Base-by-base conservation (phyloP, 2,329 filamentous ascomycete genomes). In the Orbilia javanica region DNA sequence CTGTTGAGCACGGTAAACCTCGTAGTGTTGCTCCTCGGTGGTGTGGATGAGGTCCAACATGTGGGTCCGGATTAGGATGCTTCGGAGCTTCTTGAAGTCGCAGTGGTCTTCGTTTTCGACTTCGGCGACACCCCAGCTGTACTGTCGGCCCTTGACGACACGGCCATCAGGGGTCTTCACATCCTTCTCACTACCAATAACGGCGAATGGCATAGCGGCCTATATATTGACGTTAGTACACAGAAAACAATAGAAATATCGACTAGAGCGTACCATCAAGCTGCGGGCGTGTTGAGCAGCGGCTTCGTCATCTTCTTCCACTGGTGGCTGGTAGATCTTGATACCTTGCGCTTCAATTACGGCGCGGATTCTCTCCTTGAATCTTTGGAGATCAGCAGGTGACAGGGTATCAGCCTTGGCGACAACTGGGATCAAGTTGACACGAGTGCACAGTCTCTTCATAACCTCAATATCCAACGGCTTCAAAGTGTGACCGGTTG, bases 51-150 rank as follows among this genome's bases (percentile, higher is more conserved):
- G 92, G 85, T 99, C 96, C 83, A 99, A 90, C 96, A 99, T 99
- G 88, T 99, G 96, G 63, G 95, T 97, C 85, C 96, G 93, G 88
- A 99, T 98, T 81, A 99, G 89, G 83, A 99, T 98, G 60, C 95
- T 97, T 83, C 96, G 94, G 80, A 99, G 92, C 89, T 99, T 99
- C 92, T 99, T 99, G 89, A 99, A 99, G 86, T 99, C 96, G 87
- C 96, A 99, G 89, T 99, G 96, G 84, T 99, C 96, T 87, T 99
- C 96, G 84, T 99, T 99, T 89, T 99, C 96, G 65, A 99, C 96
- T 86, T 99, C 96, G 79, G 96, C 96, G 83, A 99, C 96, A 88
- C 96, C 96, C 96, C 96, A 99, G 70, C 94, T 93, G 87, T 99
- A 99, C 86, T 99, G 96, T 80, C 96, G 94, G 81, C 96, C 96